These are phyloP conservation scores for Agaricus bisporus DNA, from an alignment of 768 basidiomycete genomes.

Conservation along the genomic window DNA sequence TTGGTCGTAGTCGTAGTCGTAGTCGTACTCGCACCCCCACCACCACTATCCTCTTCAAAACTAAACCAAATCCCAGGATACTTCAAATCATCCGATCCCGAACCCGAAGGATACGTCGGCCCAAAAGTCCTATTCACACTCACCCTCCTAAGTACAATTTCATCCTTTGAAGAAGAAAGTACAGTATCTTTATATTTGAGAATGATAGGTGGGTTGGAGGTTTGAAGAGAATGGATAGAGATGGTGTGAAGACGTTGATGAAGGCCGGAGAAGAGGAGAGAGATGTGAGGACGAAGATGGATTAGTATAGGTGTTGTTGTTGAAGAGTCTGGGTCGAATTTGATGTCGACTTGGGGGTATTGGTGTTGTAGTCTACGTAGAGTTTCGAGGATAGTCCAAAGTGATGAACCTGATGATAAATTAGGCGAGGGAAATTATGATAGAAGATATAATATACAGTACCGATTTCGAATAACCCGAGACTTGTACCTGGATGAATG, in stretches of 20 bases:
- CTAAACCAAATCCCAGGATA: constrained; percentile 85
- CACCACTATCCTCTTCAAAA: constrained; percentile 62
- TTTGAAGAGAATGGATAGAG: constrained; percentile 60
- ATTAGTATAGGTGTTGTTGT: constrained; percentile 69
- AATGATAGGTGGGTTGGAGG: constrained; percentile 59
- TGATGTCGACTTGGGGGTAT: constrained; percentile 80
- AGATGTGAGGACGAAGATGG: constrained; percentile 75
- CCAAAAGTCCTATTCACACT: constrained; percentile 72
- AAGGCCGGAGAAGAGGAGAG: constrained; percentile 78
- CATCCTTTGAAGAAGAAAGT: constrained; percentile 50
- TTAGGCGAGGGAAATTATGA: neutral
- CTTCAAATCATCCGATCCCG: constrained; percentile 50
- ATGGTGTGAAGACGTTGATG: constrained; percentile 79
- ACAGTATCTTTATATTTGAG: constrained; percentile 62
- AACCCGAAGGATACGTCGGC: constrained; percentile 62
- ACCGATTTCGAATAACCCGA: constrained; percentile 80
- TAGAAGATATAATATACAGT: neutral
- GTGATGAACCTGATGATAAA: constrained; percentile 50
- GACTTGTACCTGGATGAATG: constrained; percentile 65
- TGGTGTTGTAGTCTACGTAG: constrained; percentile 58
- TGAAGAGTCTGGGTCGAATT: constrained; percentile 71
- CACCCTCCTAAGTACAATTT: constrained; percentile 55
- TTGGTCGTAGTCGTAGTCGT: too few relatives aligned
- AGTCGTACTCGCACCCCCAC: constrained; percentile 16
- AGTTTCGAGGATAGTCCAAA: constrained; percentile 72